Evolutionary conservation across 1,284 basidiomycete genomes (phyloP), one percentile per base, ranked within the genome.

Genomic region (Bondarzewia mesenterica): DNA sequence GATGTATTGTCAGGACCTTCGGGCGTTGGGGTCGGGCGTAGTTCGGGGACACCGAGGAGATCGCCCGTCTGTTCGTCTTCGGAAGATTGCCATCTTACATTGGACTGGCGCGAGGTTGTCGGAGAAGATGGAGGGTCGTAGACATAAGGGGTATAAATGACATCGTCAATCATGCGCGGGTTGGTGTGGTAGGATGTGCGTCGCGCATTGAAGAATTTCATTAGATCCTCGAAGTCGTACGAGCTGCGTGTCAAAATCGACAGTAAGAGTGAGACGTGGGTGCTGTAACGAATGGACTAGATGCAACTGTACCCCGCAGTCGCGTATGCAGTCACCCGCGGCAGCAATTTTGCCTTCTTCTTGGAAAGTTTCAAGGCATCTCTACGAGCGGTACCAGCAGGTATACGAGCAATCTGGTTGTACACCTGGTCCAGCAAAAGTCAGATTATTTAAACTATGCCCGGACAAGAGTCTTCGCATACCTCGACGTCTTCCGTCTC

Each of bases 311-410:
- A 93, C 89, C 81, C 85, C 35, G 93, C 91, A 14, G 93, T 97
- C 48, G 92, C 91, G 67, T 96, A 97, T 2, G 93, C 93, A 4
- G 93, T 96, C 16, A 95, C 93, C 56, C 94, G 73, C n/a, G 94
- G 93, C 26, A 97, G 66, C 38, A 87, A 91, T 57, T 93, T 93
- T 29, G 93, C 93, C 60, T 94, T 94, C 65, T 89, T 91, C 68
- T 95, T 94, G 0, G 93, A 97, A 53, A 97, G 67, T 50, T 78
- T 81, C 51, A 92, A 69, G 1, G 94, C 94, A 73, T 97, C 93
- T 52, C 92, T 76, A 42, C 93, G 78, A 27, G 94, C 94, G 35
- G 91, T 93, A 2, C 94, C 94, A 42, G 93, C 92, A 2, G 94
- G 94, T 51, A 97, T 98, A 44, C 90, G 81, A 7, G 87, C 86